These are phyloP conservation scores for Prunella vulgaris DNA, from an alignment of 257 asterid genomes.

Conservation along the genomic window DNA sequence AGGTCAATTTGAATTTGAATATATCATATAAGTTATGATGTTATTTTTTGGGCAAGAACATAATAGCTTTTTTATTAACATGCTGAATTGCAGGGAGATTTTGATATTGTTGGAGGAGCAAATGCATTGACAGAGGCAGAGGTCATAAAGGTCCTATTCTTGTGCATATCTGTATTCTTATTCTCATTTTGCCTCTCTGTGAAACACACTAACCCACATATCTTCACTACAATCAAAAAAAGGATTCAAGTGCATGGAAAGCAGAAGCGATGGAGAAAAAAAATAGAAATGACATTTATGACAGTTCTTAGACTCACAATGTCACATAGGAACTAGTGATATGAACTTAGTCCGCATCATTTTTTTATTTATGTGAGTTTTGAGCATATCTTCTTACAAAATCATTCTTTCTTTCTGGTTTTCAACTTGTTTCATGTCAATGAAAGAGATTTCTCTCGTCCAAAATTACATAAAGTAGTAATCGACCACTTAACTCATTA, in stretches of 20 bases:
- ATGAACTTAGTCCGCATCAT: background rate
- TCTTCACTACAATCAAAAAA: background rate
- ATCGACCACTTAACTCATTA: background rate
- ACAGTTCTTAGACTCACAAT: too few relatives aligned
- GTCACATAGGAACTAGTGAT: background rate
- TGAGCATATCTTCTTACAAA: background rate
- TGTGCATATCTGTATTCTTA: slow-evolving; percentile 19
- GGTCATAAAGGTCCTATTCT: slow-evolving; percentile 68
- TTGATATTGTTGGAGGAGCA: slow-evolving; percentile 92
- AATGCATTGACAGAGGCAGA: slow-evolving; percentile 91
- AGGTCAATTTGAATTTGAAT: slow-evolving; percentile 65
- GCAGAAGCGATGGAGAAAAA: background rate
- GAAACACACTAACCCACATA: background rate
- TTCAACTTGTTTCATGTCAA: too few relatives aligned
- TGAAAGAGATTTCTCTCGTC: too few relatives aligned
- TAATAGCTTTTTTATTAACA: slow-evolving; percentile 1
- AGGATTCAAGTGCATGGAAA: background rate
- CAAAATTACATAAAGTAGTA: too few relatives aligned
- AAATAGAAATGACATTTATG: background rate
- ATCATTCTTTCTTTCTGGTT: too few relatives aligned
- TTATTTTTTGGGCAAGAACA: background rate
- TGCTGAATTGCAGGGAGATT: slow-evolving; percentile 61
- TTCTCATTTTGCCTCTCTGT: background rate
- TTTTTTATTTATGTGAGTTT: background rate
- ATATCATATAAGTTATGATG: too few relatives aligned